Evolutionary conservation across 345 rosid species (phyloP).

Genomic region (Brassica rapa): DNA sequence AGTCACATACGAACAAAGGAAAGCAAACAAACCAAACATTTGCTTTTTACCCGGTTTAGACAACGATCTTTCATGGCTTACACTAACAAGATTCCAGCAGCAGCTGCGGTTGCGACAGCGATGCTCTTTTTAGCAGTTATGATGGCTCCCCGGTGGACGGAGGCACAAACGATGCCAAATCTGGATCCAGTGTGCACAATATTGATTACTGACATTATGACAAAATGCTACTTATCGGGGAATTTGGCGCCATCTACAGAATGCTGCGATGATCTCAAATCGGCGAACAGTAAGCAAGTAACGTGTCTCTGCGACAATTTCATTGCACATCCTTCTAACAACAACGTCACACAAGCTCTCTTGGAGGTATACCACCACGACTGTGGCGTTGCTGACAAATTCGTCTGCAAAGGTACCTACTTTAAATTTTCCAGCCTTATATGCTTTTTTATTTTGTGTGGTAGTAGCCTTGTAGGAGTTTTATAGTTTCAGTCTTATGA

Average conservation of each 20-base stretch:
- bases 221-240: neutral
- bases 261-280: slow-evolving; percentile 30
- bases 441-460: neutral
- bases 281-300: neutral
- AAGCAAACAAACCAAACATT: neutral
- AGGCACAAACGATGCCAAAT: slow-evolving; percentile 31
- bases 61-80: slow-evolving; percentile 19
- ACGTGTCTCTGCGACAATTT: slow-evolving; percentile 30
- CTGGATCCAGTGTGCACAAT: slow-evolving; percentile 13
- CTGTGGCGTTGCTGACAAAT: slow-evolving; percentile 21
- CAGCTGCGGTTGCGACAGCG: slow-evolving; percentile 11
- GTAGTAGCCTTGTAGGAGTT: neutral
- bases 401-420: slow-evolving; percentile 24
- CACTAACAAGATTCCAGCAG: slow-evolving; percentile 11
- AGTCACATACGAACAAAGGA: neutral
- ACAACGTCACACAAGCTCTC: neutral
- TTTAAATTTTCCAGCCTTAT: neutral
- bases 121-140: slow-evolving; percentile 13
- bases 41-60: slow-evolving; percentile 6
- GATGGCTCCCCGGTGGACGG: slow-evolving; percentile 2
- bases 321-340: neutral
- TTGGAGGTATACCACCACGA: neutral
- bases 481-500: neutral
- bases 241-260: neutral
- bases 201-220: neutral